Evolutionary conservation across 108 stramenopile species (phyloP), one percentile per base, ranked within the genome.

Genomic region (Cyclotella choctawhatcheeana): DNA sequence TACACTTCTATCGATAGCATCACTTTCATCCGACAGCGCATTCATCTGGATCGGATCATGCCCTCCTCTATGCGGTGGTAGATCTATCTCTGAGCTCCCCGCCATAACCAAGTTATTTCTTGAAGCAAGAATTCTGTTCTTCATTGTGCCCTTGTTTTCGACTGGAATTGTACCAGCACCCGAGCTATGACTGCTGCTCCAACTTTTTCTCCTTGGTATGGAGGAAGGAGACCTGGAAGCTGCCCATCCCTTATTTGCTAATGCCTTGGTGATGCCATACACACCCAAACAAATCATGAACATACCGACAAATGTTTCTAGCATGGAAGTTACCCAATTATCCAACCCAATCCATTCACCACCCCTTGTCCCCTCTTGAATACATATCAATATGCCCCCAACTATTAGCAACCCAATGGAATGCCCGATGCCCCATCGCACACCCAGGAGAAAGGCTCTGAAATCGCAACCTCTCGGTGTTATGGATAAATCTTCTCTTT

Each of bases 361-460:
- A 14, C 31, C 34, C 2, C 53, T 33, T 20, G 45, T 47, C 22
- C 27, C 35, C 34, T 6, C 12, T 40, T 40, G 40, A 1, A 44
- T 6, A 60, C 84, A 76, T 8, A 89, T 72, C 55, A 56, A 29
- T 20, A 76, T 50, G 20, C 40, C 29, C 13, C 83, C 88, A 13
- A 89, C 88, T 24, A 86, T 10, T 27, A 89, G 12, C 20, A 89
- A 51, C 6, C 88, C 88, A 1, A 74, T 72, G 0, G 74, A 74
- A 51, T 89, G 83, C 31, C 88, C 85, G 34, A 89, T 44, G 8
- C 88, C 88, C 88, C 88, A 89, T 66, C 74, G 83, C 0, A 86
- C 68, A 17, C 88, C 88, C 2, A 83, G 61, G 0, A 52, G 77
- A 50, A 83, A 82, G 0, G 84, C 56, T 1, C 55, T n/a, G n/a